Base-by-base conservation (phyloP, 2,329 filamentous ascomycete genomes). In the Thelonectria blattea region DNA sequence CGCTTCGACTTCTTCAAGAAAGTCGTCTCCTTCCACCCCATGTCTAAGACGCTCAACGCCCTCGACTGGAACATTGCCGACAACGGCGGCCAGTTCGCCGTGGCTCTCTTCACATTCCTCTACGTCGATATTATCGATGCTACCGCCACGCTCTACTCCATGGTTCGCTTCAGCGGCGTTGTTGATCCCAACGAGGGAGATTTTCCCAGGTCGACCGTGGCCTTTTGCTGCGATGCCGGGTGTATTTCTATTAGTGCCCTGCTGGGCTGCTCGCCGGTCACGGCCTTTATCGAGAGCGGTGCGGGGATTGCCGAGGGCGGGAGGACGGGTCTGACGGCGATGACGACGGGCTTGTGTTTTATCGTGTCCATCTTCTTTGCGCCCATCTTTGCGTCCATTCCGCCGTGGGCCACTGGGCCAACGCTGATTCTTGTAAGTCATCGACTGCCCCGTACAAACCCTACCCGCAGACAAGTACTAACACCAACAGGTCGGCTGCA, bases 1-100 rank as follows among this genome's bases (percentile, higher is more conserved):
- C 80, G 79, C 17, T 94, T 93, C 74, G 81, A 92, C 61, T 92
- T 93, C 76, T 94, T 94, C 83, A 91, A 89, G 72, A 83, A 91
- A 70, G 88, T 94, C 1, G 90, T 92, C 15, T 86, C 87, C 4
- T 92, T 94, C 79, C 90, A 92, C 70, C 84, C 86, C 1, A 93
- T 94, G 70, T 74, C 81, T 61, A 82, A 83, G 50, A 86, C 85
- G 2, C 79, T 93, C 2, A 83, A 80, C 18, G 90, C 86, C 0
- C 88, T 91, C 66, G 79, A 91, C 54, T 94, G 90, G 90, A 78
- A 88, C 66, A 78, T 94, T 27, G 78, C 80, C 9, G 79, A 80
- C 5, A 85, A 91, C 54, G 85, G 88, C 2, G 84, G 84, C 1
- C 86, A 93, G 69, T 94, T 93, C 68, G 89, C 86, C 11, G 79